Conservation (phyloP, 176 grass and related monocot species). For the Calamus simplicifolius region DNA sequence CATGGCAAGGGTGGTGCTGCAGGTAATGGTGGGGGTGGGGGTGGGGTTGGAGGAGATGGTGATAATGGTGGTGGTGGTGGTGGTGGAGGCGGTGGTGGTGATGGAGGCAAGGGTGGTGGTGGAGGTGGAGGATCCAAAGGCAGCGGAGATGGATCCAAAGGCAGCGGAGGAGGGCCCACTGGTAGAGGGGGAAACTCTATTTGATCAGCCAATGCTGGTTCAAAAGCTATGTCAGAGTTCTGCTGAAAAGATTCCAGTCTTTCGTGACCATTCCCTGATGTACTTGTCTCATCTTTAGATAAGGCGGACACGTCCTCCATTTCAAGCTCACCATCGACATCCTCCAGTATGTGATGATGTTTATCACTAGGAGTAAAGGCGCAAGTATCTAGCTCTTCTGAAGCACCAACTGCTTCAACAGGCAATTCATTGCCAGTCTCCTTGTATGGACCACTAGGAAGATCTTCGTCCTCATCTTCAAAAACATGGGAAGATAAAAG, state of each 20-base stretch:
- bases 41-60: constrained; percentile 39
- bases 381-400: constrained; percentile 31
- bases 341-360: constrained; percentile 20
- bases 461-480: constrained; percentile 56
- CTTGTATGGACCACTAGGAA: constrained; percentile 22
- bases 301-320: constrained; percentile 52
- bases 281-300: too few relatives aligned
- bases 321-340: constrained; percentile 34
- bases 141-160: constrained; percentile 51
- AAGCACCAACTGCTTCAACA: constrained; percentile 26
- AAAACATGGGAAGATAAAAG: constrained; percentile 64
- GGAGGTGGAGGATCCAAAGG: background rate
- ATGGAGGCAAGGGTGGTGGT: constrained; percentile 50
- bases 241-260: constrained; percentile 1
- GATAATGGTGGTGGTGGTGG: constrained; percentile 32
- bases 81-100: constrained; percentile 56
- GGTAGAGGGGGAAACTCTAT: constrained; percentile 44
- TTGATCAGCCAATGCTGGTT: constrained; percentile 32
- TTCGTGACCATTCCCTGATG: constrained; percentile 19
- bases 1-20: constrained; percentile 52
- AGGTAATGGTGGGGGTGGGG: constrained; percentile 44
- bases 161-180: constrained; percentile 48
- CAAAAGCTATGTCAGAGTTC: constrained; percentile 10
- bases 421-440: constrained; percentile 28
- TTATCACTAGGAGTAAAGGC: constrained; percentile 26